Conservation (phyloP, 2,329 filamentous ascomycete genomes). For the Corynespora cassiicola region DNA sequence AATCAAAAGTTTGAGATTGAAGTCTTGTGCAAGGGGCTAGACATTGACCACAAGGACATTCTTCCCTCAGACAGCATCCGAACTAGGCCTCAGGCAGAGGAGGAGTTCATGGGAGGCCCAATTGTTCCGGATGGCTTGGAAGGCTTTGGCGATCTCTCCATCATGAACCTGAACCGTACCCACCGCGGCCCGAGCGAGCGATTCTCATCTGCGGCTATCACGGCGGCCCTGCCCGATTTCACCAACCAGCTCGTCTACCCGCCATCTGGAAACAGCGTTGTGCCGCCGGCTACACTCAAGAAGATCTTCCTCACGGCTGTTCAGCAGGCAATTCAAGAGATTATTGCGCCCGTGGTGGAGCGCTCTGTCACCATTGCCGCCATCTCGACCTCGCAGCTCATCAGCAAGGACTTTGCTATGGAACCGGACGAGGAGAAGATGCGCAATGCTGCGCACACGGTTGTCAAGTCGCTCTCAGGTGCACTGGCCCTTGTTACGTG, state of each 20-base stretch:
- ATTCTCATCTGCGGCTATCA: conserved; percentile 78
- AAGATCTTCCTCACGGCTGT: conserved; percentile 85
- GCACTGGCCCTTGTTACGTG: conserved; percentile 96
- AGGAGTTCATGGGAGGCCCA: conserved; percentile 59
- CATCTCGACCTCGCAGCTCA: conserved; percentile 93
- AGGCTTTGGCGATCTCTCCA: conserved; percentile 79
- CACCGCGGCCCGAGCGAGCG: conserved; percentile 72
- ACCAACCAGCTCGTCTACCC: conserved; percentile 81
- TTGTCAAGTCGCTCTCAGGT: conserved; percentile 93
- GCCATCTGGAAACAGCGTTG: conserved; percentile 72
- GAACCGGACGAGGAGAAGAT: conserved; percentile 89
- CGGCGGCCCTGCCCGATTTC: conserved; percentile 83
- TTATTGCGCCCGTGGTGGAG: conserved; percentile 96
- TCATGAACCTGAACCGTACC: conserved; percentile 66
- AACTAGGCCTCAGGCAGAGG: conserved; percentile 72
- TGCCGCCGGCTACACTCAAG: conserved; percentile 67
- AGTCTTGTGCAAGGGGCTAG: conserved; percentile 90
- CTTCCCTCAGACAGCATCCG: conserved; percentile 87
- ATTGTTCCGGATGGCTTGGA: conserved; percentile 73
- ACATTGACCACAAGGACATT: conserved; percentile 90
- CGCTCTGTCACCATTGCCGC: conserved; percentile 97
- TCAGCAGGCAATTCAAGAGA: conserved; percentile 89
- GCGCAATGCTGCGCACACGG: conserved; percentile 84
- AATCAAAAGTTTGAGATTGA: conserved; percentile 99
- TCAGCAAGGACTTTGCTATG: conserved; percentile 94